These are phyloP conservation scores for Emmonsiellopsis sp. DNA, from an alignment of 2,329 filamentous ascomycete species.

Conservation along the genomic window DNA sequence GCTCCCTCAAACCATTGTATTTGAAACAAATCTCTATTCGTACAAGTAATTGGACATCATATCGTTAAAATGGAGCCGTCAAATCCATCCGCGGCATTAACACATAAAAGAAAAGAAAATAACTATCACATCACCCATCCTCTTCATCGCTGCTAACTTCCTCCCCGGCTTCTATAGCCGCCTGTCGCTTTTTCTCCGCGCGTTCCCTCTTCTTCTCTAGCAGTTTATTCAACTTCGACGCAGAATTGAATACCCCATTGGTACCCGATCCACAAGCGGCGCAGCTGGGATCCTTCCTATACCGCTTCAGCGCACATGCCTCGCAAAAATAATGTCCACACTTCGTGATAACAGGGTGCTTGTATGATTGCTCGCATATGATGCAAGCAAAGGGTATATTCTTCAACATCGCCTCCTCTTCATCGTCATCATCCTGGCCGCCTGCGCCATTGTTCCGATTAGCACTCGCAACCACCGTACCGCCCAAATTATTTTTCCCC, in stretches of 20 bases:
- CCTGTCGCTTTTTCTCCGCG: conserved; percentile 44
- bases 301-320: conserved; percentile 74
- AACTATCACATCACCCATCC: conserved; percentile 14
- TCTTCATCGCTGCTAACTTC: conserved; percentile 42
- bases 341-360: conserved; percentile 71
- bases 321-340: conserved; percentile 98
- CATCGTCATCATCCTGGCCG: conserved; percentile 43
- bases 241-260: conserved; percentile 79
- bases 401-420: conserved; percentile 65
- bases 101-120: too few relatives aligned
- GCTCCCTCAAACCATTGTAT: too few relatives aligned
- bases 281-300: conserved; percentile 78
- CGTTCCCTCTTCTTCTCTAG: conserved; percentile 60
- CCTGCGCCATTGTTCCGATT: conserved; percentile 33
- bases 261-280: conserved; percentile 79
- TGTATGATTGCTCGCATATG: conserved; percentile 73
- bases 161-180: conserved; percentile 45
- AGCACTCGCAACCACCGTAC: conserved; percentile 41
- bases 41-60: too few relatives aligned
- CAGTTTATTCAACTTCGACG: conserved; percentile 72
- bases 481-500: conserved; percentile 38
- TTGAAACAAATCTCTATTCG: too few relatives aligned
- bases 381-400: conserved; percentile 85
- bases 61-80: too few relatives aligned
- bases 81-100: too few relatives aligned